Conservation (phyloP, 1,284 basidiomycete genomes). For the Schizophyllum commune region DNA sequence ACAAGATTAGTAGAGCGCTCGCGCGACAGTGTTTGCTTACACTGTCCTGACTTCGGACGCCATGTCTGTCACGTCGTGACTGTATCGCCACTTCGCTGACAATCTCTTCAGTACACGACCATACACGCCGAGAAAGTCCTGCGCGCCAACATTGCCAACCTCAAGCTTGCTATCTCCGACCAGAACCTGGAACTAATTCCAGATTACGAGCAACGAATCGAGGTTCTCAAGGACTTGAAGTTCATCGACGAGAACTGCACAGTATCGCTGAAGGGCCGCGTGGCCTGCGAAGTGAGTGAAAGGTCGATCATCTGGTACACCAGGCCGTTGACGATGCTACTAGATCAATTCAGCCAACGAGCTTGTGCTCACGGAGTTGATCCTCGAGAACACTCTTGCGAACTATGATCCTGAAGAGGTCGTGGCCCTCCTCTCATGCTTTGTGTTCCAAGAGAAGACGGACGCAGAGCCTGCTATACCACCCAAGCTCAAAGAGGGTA, state of each 20-base stretch:
- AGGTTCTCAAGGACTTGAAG: conserved; percentile 84
- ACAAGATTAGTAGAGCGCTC: conserved; percentile 6
- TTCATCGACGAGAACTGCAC: conserved; percentile 94
- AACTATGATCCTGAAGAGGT: conserved; percentile 92
- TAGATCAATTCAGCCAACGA: conserved; percentile 97
- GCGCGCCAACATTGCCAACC: conserved; percentile 60
- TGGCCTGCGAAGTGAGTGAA: conserved; percentile 85
- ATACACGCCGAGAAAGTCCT: conserved; percentile 74
- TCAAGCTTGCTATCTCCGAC: conserved; percentile 84
- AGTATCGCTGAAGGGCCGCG: conserved; percentile 92
- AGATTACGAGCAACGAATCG: conserved; percentile 93
- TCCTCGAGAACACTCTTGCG: conserved; percentile 91
- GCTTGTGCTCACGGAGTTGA: conserved; percentile 92
- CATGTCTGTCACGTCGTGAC: conserved; percentile 19
- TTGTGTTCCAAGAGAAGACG: conserved; percentile 97
- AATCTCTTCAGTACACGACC: conserved; percentile 54
- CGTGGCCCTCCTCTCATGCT: conserved; percentile 93
- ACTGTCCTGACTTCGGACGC: conserved; percentile 15
- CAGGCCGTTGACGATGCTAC: neutral
- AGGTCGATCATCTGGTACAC: conserved; percentile 8
- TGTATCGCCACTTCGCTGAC: neutral
- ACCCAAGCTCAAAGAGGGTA: conserved; percentile 71
- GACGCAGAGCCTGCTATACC: conserved; percentile 79
- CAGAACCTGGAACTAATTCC: conserved; percentile 96
- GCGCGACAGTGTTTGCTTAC: conserved; percentile 7